Conservation (phyloP, 768 basidiomycete genomes). For the Collybia sordida region DNA sequence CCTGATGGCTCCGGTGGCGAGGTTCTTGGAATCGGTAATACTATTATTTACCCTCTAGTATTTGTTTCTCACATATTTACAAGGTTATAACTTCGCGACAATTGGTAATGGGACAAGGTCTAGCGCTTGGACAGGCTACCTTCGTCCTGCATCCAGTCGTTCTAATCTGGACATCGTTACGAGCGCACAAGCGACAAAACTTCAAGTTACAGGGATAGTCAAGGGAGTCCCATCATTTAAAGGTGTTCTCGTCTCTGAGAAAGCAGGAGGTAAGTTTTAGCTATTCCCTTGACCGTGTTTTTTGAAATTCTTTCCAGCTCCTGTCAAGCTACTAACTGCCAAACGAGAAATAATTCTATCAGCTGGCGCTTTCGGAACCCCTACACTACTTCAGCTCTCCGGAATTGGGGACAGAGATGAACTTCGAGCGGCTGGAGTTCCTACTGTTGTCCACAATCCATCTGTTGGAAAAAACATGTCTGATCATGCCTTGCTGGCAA, state of each 20-base stretch:
- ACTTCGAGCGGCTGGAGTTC: slow-evolving; percentile 5
- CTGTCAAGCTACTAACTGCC: slow-evolving; percentile 2
- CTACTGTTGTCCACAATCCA: slow-evolving; percentile 5
- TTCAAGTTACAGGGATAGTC: slow-evolving; percentile 4
- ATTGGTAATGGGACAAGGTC: slow-evolving; percentile 5
- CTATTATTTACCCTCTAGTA: neutral
- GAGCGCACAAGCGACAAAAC: slow-evolving; percentile 8
- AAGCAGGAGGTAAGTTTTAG: slow-evolving; percentile 1
- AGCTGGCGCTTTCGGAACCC: slow-evolving; percentile 9
- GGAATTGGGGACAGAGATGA: slow-evolving; percentile 9
- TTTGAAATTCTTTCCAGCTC: neutral
- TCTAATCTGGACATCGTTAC: slow-evolving; percentile 9
- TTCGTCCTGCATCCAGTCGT: neutral
- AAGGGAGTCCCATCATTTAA: slow-evolving; percentile 13
- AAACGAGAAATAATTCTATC: slow-evolving; percentile 10
- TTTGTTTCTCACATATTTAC: neutral
- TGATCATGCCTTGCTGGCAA: slow-evolving; percentile 9
- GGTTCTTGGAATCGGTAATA: slow-evolving; percentile 8
- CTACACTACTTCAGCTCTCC: slow-evolving; percentile 8
- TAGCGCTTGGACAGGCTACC: slow-evolving; percentile 6
- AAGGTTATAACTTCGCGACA: neutral
- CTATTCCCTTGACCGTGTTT: too few species aligned
- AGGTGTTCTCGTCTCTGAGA: neutral
- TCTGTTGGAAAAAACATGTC: slow-evolving; percentile 12
- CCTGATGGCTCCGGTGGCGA: slow-evolving; percentile 31